Percentiles rank a stretch among this genome's conserved stretches.
Evolutionary conservation across 2,329 filamentous ascomycete species (phyloP).

Genomic region (Fusarium sororula): DNA sequence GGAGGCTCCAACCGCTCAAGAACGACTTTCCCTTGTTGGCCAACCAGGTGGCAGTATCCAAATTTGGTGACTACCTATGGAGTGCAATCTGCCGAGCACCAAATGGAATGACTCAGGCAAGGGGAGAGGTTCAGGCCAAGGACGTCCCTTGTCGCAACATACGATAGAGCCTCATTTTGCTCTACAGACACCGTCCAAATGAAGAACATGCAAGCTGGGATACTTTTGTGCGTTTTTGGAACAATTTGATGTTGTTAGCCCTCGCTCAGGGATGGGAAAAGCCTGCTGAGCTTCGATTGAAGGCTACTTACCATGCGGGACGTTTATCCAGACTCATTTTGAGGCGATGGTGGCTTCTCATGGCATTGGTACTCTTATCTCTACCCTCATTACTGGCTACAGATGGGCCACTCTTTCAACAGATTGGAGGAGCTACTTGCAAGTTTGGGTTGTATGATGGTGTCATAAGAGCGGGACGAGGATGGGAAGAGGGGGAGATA

Average conservation of each 20-base stretch:
- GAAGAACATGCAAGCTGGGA: not conserved
- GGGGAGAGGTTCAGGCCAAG: not conserved
- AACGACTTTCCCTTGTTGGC: not conserved
- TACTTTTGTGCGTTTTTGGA: too few species aligned
- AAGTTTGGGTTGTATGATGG: not conserved
- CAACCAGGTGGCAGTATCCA: accelerated
- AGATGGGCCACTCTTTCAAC: too few species aligned
- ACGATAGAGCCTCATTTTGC: not conserved
- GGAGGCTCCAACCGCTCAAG: too few species aligned
- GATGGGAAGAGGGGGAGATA: not conserved
- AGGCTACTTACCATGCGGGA: not conserved
- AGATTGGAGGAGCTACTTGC: not conserved
- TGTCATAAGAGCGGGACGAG: not conserved
- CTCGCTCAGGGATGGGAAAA: not conserved
- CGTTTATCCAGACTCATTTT: not conserved
- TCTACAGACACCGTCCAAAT: not conserved
- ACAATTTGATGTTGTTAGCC: too few species aligned
- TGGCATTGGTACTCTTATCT: not conserved
- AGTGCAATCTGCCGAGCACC: not conserved
- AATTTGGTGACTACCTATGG: too few species aligned
- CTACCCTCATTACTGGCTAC: not conserved
- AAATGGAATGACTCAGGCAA: not conserved
- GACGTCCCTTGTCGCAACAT: not conserved
- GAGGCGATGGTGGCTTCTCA: too few species aligned
- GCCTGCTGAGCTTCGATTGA: not conserved